phyloP scores from a whole-genome alignment of 306 rosid species.

The Corylus heterophylla region DNA sequence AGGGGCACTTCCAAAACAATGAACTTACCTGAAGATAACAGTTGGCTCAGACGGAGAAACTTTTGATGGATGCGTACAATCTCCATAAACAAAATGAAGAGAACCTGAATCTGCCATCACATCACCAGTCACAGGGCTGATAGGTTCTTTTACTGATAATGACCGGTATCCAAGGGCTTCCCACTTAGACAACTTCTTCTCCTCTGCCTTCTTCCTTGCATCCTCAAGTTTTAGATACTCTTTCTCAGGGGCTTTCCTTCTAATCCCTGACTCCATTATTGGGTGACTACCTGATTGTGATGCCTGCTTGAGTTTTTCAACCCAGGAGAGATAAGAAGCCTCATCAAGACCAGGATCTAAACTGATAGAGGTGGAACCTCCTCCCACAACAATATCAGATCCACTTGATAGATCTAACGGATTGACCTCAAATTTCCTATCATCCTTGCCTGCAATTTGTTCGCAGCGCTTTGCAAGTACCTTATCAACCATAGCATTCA shows the following conservation, averaged over 20 bases:
- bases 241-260: conserved; percentile 47
- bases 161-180: conserved; percentile 76
- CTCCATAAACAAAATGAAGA: conserved; percentile 83
- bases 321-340: conserved; percentile 84
- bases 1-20: conserved; percentile 1
- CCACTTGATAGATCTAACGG: conserved; percentile 43
- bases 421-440: conserved; percentile 71
- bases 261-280: conserved; percentile 40
- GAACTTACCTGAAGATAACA: conserved; percentile 66
- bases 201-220: conserved; percentile 78
- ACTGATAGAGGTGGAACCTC: conserved; percentile 38
- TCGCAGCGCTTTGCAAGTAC: conserved; percentile 57
- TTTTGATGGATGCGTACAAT: conserved; percentile 72
- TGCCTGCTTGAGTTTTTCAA: conserved; percentile 77
- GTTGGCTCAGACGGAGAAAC: conserved; percentile 62
- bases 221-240: conserved; percentile 57
- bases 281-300: conserved; percentile 49
- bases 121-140: conserved; percentile 45
- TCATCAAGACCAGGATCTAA: conserved; percentile 64
- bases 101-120: conserved; percentile 62
- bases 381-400: conserved; percentile 36
- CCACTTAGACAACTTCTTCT: conserved; percentile 82
- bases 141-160: conserved; percentile 52
- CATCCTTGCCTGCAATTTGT: conserved; percentile 43
- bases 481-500: conserved; percentile 69